Evolutionary conservation across 1,139 yeast species (phyloP), one percentile per base, ranked within the genome.

Genomic region (Wickerhamomyces sp.): DNA sequence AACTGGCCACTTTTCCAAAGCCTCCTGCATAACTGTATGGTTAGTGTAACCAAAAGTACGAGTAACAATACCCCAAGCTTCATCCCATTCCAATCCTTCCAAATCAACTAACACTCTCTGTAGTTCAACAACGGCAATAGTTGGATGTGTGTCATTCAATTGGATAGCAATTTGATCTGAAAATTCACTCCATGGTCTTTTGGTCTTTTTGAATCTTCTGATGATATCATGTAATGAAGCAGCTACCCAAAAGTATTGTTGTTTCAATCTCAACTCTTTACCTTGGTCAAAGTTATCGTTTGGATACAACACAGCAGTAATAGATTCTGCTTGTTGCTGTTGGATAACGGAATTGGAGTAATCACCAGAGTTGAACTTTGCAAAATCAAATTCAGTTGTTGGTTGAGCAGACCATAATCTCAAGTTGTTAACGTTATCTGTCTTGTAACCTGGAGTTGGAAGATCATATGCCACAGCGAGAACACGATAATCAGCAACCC

Each of bases 201-300:
- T 77, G 36, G 78, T 62, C 65, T 88, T 88, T 60, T 87, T 81
- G 66, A 85, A 88, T 54, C 97, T 76, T 58, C 96, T 81, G 32
- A 88, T 78, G 52, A 89, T 88, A 59, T 89, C 97, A 52, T 84
- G 88, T 46, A 89, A 71, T 9, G 95, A 85, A 30, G 96, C 96
- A 34, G 95, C 81, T 37, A 89, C 95, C 97, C 97, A 89, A 62
- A 89, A 89, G 64, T 86, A 89, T 62, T 89, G 96, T 64, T 89
- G 96, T 62, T 88, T 89, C 59, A 89, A 75, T 59, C 97, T 78
- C 55, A 89, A 71, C 56, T 86, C 95, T 62, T 89, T 89, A 51
- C 97, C 97, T 45, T 78, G 74, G 55, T 85, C 83, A 58, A 88
- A 88, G 60, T 88, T 88, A 59, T 88, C 96, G 60, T 88, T 88